phyloP scores from a whole-genome alignment of 805 yeast species.

The Isabelozyma pseudorhagii region DNA sequence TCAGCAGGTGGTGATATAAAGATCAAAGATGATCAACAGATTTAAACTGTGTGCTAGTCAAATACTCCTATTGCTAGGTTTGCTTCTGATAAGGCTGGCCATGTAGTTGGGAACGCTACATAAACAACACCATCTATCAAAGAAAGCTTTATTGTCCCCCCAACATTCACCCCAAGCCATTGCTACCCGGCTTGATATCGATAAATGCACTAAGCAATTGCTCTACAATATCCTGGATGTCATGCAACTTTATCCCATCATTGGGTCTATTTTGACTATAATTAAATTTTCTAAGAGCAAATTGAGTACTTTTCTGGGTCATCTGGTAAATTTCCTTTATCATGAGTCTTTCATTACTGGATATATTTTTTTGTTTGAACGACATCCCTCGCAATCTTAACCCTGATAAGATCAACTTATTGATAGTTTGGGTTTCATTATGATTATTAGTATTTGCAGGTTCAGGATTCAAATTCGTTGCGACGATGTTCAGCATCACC shows the following conservation, averaged over 20 bases:
- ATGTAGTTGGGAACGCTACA: too few relatives aligned
- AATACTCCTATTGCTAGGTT: too few relatives aligned
- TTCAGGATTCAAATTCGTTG: conserved; percentile 13
- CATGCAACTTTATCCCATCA: conserved; percentile 19
- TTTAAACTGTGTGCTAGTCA: too few relatives aligned
- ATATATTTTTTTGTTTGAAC: conserved; percentile 11
- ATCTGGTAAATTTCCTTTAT: conserved; percentile 40
- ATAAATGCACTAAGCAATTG: conserved; percentile 33
- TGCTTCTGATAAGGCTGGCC: too few relatives aligned
- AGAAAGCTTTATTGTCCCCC: too few relatives aligned
- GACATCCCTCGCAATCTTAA: conserved; percentile 39
- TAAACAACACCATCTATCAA: too few relatives aligned
- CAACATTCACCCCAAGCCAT: not conserved
- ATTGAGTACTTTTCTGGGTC: conserved; percentile 36
- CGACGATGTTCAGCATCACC: conserved; percentile 21
- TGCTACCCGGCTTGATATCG: conserved; percentile 17
- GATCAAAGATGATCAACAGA: too few relatives aligned
- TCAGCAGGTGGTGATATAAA: too few relatives aligned
- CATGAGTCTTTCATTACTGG: conserved; percentile 30
- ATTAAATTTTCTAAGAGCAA: conserved; percentile 36
- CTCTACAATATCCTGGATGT: conserved; percentile 40
- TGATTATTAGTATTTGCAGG: conserved; percentile 4
- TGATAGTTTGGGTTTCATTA: conserved; percentile 18
- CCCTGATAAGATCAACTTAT: conserved; percentile 37
- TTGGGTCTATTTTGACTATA: conserved; percentile 20